Evolutionary conservation across 1,139 yeast species (phyloP), one percentile per base, ranked within the genome.

Genomic region (Blastobotrys niveus): DNA sequence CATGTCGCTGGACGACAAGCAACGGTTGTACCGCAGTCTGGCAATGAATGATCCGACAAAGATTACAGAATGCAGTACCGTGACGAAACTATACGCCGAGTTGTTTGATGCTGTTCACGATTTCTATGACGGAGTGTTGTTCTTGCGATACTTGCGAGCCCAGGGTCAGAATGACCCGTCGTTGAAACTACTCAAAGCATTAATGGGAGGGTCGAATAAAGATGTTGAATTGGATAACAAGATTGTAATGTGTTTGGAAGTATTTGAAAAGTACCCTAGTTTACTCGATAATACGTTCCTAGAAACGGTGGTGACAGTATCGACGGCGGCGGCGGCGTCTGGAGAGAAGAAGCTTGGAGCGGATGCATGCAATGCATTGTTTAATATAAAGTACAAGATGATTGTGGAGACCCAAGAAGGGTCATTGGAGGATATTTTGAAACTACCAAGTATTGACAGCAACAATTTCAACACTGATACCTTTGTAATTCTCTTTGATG

Each of bases 81-180:
- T 54, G 3, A 54, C 60, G 1, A 47, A 44, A 40, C 48, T 58
- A 14, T 59, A 55, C 38, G 38, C 57, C 32, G 43, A 42, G 15
- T 36, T 59, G 7, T 47, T 47, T 14, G 18, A 30, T 2, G 30
- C 33, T 9, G 5, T 7, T 7, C 51, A 47, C 9, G 48, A 46
- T 14, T 42, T 55, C 5, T 35, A 42, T 21, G 57, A 59, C 34
- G 60, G 59, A 3, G 25, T 47, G 29, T 38, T 48, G 10, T 59
- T 49, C 45, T 49, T 48, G 35, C 19, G 31, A 32, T 48, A 53
- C 29, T 49, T 61, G 40, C 43, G 58, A 10, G 31, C 42, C 2
- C 44, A 46, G 33, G 52, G 52, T 4, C 43, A 52, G 41, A 22
- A 46, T 2, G 40, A 18, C 10, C 61, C 60, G 34, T 50, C 62